These are phyloP conservation scores for Claviceps pazoutovae DNA, from an alignment of 2,329 filamentous ascomycete genomes.

Conservation along the genomic window DNA sequence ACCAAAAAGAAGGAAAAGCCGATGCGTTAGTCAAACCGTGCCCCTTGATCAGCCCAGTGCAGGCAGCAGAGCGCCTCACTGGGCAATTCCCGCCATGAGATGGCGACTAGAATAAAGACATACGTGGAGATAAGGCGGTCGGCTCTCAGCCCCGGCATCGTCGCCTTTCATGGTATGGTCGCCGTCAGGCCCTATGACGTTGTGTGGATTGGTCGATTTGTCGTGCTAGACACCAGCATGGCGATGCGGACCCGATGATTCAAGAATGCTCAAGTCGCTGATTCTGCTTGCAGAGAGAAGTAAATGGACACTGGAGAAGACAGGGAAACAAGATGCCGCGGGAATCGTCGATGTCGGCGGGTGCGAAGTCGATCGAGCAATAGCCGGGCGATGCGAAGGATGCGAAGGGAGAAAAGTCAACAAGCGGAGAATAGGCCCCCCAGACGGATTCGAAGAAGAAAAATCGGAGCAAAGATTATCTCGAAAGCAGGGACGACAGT, in stretches of 20 bases:
- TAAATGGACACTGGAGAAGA: too few relatives aligned
- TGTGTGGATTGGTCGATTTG: slow-evolving; percentile 13
- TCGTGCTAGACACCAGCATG: slow-evolving; percentile 18
- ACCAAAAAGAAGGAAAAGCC: slow-evolving; percentile 1
- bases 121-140: slow-evolving; percentile 31
- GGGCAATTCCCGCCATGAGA: too few relatives aligned
- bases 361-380: neutral
- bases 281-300: neutral
- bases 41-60: neutral
- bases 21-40: neutral
- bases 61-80: neutral
- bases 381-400: neutral
- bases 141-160: slow-evolving; percentile 27
- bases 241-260: slow-evolving; percentile 12
- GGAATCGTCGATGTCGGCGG: neutral
- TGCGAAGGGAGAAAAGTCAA: neutral
- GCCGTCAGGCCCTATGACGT: slow-evolving; percentile 12
- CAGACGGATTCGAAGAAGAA: neutral
- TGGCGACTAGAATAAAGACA: slow-evolving; percentile 8
- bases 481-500: neutral
- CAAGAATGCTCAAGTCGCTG: slow-evolving; percentile 3
- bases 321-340: slow-evolving; percentile 2
- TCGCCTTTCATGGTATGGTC: slow-evolving; percentile 22
- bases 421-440: neutral
- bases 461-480: neutral